phyloP scores from a whole-genome alignment of 768 basidiomycete species.

The Mycena indigotica region DNA sequence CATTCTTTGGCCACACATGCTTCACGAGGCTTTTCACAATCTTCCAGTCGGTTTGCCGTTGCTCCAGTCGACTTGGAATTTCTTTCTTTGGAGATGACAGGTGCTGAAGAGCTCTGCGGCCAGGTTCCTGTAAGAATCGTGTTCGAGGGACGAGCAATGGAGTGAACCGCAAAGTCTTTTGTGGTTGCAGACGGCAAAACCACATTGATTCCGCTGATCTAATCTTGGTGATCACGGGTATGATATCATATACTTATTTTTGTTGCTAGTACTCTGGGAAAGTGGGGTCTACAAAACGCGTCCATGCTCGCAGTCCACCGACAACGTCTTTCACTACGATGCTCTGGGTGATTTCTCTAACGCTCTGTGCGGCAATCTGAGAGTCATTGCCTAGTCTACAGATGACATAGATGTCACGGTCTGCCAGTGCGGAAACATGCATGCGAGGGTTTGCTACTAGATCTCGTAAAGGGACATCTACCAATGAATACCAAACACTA shows the following conservation, averaged over 20 bases:
- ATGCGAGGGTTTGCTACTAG: constrained; percentile 69
- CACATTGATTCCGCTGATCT: no score
- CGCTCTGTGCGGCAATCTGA: constrained; percentile 76
- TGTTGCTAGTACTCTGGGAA: constrained; percentile 91
- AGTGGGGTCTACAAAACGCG: constrained; percentile 63
- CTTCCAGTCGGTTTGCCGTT: constrained; percentile 81
- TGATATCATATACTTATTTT: no score
- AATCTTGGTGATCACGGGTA: no score
- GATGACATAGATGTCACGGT: constrained; percentile 55
- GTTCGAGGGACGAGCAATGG: no score
- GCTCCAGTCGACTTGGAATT: no score
- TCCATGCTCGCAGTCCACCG: constrained; percentile 85
- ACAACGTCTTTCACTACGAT: constrained; percentile 64
- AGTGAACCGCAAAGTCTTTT: no score
- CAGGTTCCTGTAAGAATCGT: no score
- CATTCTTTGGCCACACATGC: constrained; percentile 91
- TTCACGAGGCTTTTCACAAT: constrained; percentile 81
- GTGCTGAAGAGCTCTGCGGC: no score
- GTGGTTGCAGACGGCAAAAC: no score
- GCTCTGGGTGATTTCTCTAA: constrained; percentile 38
- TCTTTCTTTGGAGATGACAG: no score
- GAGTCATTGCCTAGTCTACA: constrained; percentile 95
- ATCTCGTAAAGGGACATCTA: constrained; percentile 75
- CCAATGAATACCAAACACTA: constrained; percentile 9
- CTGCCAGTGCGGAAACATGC: constrained; percentile 37